Evolutionary conservation across 805 yeast genomes (phyloP), one percentile per base, ranked within the genome.

Genomic region (Yarrowia osloensis): DNA sequence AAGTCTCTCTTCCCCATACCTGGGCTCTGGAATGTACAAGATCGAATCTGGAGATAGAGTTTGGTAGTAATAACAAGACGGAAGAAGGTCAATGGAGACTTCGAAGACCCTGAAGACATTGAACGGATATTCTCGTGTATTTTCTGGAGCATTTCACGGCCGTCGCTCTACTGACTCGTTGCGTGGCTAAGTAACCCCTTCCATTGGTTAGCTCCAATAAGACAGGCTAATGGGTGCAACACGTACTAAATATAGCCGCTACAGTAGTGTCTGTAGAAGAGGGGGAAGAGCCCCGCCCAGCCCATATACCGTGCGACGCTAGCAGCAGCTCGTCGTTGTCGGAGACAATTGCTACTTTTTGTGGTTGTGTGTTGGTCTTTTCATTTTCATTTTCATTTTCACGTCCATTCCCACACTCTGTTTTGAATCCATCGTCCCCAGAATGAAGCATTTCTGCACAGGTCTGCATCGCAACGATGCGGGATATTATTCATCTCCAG

Each of bases 1-100:
- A 54, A 35, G 57, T 13, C 49, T 19, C 39, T 31, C 54, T 49
- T 50, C 40, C 57, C 57, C 26, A 50, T 50, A 50, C 19, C 57
- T 21, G 19, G 22, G 61, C 22, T 24, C 29, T 2, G 61, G 59
- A 54, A 54, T 54, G 61, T 54, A 37, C 8, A n/a, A 22, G 33
- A 24, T 54, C 31, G 61, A 37, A 1, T 35, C 37, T 24, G 33
- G 44, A 24, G 42, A 35, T 24, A 54, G 59, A n/a, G 31, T 54
- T 24, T 22, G n/a, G 19, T 17, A 15, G 29, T 17, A 9, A 26
- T 24, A 46, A 46, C 50, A 17, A 42, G 28, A 11, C 31, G 31
- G 31, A 11, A 28, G 31, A 5, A 35, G 19, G 39, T 35, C 19
- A 35, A 35, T n/a, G n/a, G n/a, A n/a, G n/a, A n/a, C n/a, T n/a